phyloP scores from a whole-genome alignment of 2,329 filamentous ascomycete genomes.

The Rugonectria rugulosa region DNA sequence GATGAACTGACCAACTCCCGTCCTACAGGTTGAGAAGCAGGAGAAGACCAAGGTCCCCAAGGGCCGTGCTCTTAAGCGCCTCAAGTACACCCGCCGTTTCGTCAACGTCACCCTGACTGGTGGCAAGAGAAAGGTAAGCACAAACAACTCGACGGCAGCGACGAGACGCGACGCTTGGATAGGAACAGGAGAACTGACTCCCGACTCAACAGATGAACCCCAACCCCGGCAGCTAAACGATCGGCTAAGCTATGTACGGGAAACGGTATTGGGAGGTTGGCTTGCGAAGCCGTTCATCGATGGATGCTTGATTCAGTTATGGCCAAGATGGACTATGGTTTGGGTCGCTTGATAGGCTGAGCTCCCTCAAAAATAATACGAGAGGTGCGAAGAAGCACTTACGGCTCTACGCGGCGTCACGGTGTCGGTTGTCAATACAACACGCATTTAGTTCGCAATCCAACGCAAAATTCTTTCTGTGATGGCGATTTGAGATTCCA shows the following conservation, averaged over 20 bases:
- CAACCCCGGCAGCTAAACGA: conserved; percentile 75
- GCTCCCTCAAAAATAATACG: conserved; percentile 39
- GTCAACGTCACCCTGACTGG: conserved; percentile 97
- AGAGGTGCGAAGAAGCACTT: conserved; percentile 48
- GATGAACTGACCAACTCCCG: conserved; percentile 41
- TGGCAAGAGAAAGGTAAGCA: conserved; percentile 94
- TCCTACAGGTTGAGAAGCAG: conserved; percentile 77
- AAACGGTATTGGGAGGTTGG: conserved; percentile 41
- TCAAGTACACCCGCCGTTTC: conserved; percentile 96
- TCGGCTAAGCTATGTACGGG: conserved; percentile 29
- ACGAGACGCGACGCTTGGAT: background rate
- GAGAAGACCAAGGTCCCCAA: conserved; percentile 98
- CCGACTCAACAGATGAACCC: conserved; percentile 81
- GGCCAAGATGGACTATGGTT: conserved; percentile 46
- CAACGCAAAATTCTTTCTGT: conserved; percentile 7
- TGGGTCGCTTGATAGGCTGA: conserved; percentile 47
- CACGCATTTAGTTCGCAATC: conserved; percentile 43
- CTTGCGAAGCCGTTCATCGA: conserved; percentile 44
- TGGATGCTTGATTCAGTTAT: conserved; percentile 42
- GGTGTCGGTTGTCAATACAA: conserved; percentile 54
- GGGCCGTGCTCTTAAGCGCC: conserved; percentile 96
- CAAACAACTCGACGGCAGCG: background rate
- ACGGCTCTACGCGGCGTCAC: conserved; percentile 49
- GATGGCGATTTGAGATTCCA: background rate
- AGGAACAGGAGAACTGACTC: conserved; percentile 34